These are phyloP conservation scores for Serendipita indica DNA, from an alignment of 768 basidiomycete species.

Conservation along the genomic window DNA sequence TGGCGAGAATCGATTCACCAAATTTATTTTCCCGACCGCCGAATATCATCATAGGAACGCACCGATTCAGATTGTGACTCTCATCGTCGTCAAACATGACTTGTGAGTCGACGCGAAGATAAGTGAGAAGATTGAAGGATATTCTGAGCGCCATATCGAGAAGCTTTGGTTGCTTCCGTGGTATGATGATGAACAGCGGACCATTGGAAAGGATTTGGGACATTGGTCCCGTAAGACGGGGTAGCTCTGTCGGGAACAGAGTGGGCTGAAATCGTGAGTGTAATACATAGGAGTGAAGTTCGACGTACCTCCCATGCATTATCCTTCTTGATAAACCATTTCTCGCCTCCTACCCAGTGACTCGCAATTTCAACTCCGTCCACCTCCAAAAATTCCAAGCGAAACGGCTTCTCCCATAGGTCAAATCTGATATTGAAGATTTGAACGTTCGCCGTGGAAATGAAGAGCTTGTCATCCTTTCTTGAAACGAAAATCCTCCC, in stretches of 20 bases:
- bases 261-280: background rate
- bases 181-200: slow-evolving; percentile 43
- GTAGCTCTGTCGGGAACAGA: background rate
- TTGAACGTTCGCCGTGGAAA: background rate
- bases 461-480: background rate
- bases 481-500: slow-evolving; percentile 13
- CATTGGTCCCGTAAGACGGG: slow-evolving; percentile 38
- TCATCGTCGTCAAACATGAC: slow-evolving; percentile 36
- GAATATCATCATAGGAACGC: slow-evolving; percentile 19
- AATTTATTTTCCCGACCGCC: slow-evolving; percentile 19
- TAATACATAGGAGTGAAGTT: too few species aligned
- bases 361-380: too few species aligned
- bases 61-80: slow-evolving; percentile 10
- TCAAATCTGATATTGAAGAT: too few species aligned
- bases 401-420: too few species aligned
- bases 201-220: slow-evolving; percentile 43
- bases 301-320: too few species aligned
- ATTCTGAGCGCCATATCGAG: slow-evolving; percentile 47
- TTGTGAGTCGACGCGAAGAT: slow-evolving; percentile 54
- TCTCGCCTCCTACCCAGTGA: too few species aligned
- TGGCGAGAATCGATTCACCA: background rate
- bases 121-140: slow-evolving; percentile 49
- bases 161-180: slow-evolving; percentile 21
- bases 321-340: too few species aligned
- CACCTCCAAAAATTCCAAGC: too few species aligned